phyloP scores from a whole-genome alignment of 495 filamentous ascomycete genomes.

The Collariella sp. region DNA sequence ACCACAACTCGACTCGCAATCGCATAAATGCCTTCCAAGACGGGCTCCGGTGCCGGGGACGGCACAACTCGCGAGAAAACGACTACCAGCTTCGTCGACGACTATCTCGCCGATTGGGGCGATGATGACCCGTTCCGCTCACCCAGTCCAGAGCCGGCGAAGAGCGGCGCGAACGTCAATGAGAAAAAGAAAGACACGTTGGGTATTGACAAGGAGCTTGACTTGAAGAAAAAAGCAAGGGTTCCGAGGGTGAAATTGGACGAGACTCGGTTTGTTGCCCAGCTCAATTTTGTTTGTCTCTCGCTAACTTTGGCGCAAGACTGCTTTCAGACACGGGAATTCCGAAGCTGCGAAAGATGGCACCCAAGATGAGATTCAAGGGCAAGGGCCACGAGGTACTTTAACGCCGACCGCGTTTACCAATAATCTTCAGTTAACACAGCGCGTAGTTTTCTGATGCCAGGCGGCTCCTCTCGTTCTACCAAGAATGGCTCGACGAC shows the following conservation, averaged over 20 bases:
- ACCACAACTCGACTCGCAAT: neutral
- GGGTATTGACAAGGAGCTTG: slow-evolving; percentile 81
- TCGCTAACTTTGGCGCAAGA: slow-evolving; percentile 32
- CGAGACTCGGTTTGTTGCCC: slow-evolving; percentile 52
- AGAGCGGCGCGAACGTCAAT: slow-evolving; percentile 23
- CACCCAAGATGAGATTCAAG: slow-evolving; percentile 68
- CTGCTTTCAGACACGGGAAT: slow-evolving; percentile 75
- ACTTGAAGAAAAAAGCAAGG: slow-evolving; percentile 61
- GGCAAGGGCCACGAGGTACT: slow-evolving; percentile 89
- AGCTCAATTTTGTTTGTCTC: neutral
- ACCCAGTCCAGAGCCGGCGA: slow-evolving; percentile 25
- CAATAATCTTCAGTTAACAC: neutral
- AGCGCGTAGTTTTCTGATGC: slow-evolving; percentile 71
- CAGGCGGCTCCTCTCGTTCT: slow-evolving; percentile 72
- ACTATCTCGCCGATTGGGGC: slow-evolving; percentile 25
- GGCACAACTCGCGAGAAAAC: neutral
- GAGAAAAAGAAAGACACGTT: slow-evolving; percentile 38
- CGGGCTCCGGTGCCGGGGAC: neutral
- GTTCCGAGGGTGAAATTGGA: slow-evolving; percentile 77
- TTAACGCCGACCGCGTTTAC: neutral
- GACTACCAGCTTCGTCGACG: slow-evolving; percentile 16
- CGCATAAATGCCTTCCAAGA: slow-evolving; percentile 13
- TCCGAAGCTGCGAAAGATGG: slow-evolving; percentile 64
- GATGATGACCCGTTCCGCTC: slow-evolving; percentile 29
- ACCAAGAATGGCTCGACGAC: slow-evolving; percentile 95